Evolutionary conservation across 148 eudicot genomes (phyloP).

Genomic region (Suaeda aralocaspica): DNA sequence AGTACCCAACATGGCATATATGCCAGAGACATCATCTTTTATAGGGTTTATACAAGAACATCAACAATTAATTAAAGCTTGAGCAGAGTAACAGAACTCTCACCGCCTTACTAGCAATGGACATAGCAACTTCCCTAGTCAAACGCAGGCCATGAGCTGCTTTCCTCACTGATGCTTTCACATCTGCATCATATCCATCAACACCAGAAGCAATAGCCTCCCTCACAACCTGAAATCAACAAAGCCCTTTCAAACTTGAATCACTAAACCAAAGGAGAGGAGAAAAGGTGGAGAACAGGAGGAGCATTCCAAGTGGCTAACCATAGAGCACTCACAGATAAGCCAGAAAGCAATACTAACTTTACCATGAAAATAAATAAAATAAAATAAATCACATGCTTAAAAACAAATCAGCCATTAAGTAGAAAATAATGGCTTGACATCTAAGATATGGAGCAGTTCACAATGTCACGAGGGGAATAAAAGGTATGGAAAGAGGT

Average conservation of each 20-base stretch:
- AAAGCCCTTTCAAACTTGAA: no score
- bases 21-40: not conserved
- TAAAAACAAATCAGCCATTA: no score
- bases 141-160: conserved; percentile 97
- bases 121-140: conserved; percentile 84
- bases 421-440: no score
- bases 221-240: conserved; percentile 60
- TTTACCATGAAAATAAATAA: no score
- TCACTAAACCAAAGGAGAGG: no score
- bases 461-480: not conserved
- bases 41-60: not conserved
- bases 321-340: no score
- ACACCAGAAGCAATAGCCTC: conserved; percentile 82
- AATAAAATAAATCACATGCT: no score
- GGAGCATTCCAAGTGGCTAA: no score
- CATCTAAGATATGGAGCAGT: not conserved
- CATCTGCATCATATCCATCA: conserved; percentile 77
- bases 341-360: no score
- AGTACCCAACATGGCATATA: not conserved
- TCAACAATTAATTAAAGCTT: not conserved
- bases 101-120: conserved; percentile 93
- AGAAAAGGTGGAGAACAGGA: no score
- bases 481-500: not conserved
- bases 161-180: conserved; percentile 67
- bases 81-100: conserved; percentile 22